Evolutionary conservation across 2,329 filamentous ascomycete genomes (phyloP), one percentile per base, ranked within the genome.

Genomic region (Pseudovirgaria hyperparasitica): DNA sequence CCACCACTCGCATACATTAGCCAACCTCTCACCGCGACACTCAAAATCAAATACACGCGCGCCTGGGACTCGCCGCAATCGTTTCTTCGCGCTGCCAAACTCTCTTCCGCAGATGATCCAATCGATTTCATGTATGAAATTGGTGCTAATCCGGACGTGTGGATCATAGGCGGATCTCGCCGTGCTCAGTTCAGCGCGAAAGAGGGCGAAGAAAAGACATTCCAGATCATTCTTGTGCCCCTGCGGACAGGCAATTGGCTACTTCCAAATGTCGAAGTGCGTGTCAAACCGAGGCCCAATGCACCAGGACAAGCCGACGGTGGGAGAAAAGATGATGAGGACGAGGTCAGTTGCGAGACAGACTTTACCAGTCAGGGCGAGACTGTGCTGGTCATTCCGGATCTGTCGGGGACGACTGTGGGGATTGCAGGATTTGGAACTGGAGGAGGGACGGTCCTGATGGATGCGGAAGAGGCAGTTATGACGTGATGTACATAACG

Each of bases 41-140:
- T 86, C 3, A 62, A 43, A 19, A 62, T 77, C 32, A 58, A 51
- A 25, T 63, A 72, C 38, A 74, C 70, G 0, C 60, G 65, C 16
- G 55, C 55, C 23, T 76, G 72, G 71, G 52, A 46, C 19, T 40
- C 38, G 4, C 30, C 45, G 5, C 19, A 36, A 26, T 40, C 38
- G 24, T 35, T 46, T 19, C 16, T 37, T 30, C 34, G 39, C 13
- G 34, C 39, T 21, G 46, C 46, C 23, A 46, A 52, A 30, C 40
- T 49, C 12, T 9, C 33, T 5, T 29, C 40, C 3, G 33, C 43
- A 4, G 42, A 46, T 9, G 59, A 61, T 1, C 63, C 72, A 13
- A 60, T 85, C 2, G 74, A 85, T 35, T 92, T 92, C 45, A 73
- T 76, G 38, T 92, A 90, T 52, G 86, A 93, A 39, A 64, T 96